A percentile compares a stretch with the other conserved stretches of the same genome.
Evolutionary conservation across 2,329 filamentous ascomycete species (phyloP).

Genomic region (Aspergillus nomiae): DNA sequence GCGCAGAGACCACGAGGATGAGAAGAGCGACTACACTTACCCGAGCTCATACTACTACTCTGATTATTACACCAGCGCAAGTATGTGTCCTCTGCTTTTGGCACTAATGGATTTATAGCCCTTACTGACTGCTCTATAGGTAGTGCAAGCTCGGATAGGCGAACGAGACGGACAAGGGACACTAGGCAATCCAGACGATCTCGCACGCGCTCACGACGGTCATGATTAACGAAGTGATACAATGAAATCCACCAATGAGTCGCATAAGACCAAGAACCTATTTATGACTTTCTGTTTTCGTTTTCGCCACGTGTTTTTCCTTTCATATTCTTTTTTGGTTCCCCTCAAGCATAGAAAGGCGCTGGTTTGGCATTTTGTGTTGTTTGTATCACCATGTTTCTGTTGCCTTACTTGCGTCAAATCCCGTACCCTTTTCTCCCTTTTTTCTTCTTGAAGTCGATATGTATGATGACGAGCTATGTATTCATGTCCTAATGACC

Average conservation of each 20-base stretch:
- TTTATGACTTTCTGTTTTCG: not conserved
- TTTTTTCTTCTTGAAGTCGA: not conserved
- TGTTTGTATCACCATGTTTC: constrained; percentile 3
- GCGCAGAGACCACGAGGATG: constrained; percentile 38
- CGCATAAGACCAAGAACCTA: not conserved
- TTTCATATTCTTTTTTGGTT: not conserved
- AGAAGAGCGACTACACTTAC: constrained; percentile 43
- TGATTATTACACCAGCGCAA: constrained; percentile 45
- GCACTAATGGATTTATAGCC: constrained; percentile 8
- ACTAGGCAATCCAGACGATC: constrained; percentile 32
- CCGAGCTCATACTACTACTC: constrained; percentile 45
- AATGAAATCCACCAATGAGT: not conserved
- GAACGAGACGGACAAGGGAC: constrained; percentile 32
- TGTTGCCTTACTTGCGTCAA: not conserved
- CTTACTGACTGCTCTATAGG: constrained; percentile 33
- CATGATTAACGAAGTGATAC: constrained; percentile 18
- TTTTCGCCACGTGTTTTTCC: not conserved
- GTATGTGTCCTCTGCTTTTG: constrained; percentile 30
- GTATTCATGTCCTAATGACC: constrained; percentile 15
- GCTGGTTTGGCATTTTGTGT: not conserved
- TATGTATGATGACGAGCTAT: constrained; percentile 20
- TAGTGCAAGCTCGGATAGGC: constrained; percentile 47
- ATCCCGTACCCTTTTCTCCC: not conserved
- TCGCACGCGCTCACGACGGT: constrained; percentile 32
- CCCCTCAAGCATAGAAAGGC: not conserved